Conservation (phyloP, 2,329 filamentous ascomycete species). For the Paramyrothecium roridum region DNA sequence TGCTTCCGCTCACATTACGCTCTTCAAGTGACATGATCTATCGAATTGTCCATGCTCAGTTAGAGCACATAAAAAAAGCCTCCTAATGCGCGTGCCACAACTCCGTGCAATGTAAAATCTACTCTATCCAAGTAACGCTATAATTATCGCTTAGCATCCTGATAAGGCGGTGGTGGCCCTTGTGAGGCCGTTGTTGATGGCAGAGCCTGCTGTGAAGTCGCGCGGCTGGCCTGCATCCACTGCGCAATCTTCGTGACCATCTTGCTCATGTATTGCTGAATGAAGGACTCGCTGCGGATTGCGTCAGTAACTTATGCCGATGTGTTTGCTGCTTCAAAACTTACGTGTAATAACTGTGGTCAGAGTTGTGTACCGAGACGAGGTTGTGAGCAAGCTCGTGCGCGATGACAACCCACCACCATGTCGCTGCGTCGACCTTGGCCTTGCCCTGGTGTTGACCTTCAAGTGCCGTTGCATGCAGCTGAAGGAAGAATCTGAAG, state of each 20-base stretch:
- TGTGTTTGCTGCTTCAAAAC: slow-evolving; percentile 17
- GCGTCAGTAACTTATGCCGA: neutral
- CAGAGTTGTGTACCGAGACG: slow-evolving; percentile 70
- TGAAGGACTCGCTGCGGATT: slow-evolving; percentile 64
- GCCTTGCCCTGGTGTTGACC: slow-evolving; percentile 34
- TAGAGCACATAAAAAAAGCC: neutral
- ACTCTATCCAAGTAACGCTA: slow-evolving; percentile 1
- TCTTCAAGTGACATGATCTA: too few relatives aligned
- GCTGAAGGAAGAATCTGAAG: slow-evolving; percentile 76
- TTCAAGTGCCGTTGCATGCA: slow-evolving; percentile 59
- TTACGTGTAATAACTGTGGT: slow-evolving; percentile 80
- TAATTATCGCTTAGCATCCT: slow-evolving; percentile 1
- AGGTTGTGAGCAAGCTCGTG: slow-evolving; percentile 97
- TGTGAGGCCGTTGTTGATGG: slow-evolving; percentile 1
- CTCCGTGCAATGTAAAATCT: slow-evolving; percentile 2
- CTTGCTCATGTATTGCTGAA: slow-evolving; percentile 71
- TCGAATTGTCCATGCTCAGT: too few relatives aligned
- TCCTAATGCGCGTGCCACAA: neutral
- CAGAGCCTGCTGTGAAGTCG: slow-evolving; percentile 2
- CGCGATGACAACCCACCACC: slow-evolving; percentile 95
- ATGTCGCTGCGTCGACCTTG: slow-evolving; percentile 68
- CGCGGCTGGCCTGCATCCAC: slow-evolving; percentile 21
- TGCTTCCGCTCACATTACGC: too few relatives aligned
- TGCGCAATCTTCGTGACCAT: slow-evolving; percentile 56
- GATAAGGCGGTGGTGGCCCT: slow-evolving; percentile 19